These are phyloP conservation scores for Fusarium pininemorale DNA, from an alignment of 2,329 filamentous ascomycete genomes.

Conservation along the genomic window DNA sequence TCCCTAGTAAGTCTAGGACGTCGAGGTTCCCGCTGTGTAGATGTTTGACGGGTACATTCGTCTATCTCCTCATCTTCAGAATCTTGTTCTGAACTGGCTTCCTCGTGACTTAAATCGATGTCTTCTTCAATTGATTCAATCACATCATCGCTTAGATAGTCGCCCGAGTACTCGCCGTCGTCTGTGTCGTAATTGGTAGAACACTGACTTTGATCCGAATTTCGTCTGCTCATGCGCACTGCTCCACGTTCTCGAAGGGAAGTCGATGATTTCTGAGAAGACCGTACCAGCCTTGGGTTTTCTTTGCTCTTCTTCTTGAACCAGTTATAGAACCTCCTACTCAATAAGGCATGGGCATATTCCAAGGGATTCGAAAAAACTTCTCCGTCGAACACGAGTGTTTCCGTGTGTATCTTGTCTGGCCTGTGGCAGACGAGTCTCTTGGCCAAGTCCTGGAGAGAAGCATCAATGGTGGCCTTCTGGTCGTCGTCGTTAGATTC, in stretches of 20 bases:
- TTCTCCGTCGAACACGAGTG: not conserved
- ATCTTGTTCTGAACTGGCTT: not conserved
- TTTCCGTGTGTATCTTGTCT: not conserved
- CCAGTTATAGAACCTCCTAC: not conserved
- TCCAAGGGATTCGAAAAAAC: not conserved
- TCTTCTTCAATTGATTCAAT: not conserved
- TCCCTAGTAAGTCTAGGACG: slow-evolving; percentile 6
- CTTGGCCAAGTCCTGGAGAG: not conserved
- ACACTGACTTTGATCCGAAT: not conserved
- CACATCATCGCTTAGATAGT: not conserved
- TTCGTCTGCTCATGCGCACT: not conserved
- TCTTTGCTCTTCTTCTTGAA: not conserved
- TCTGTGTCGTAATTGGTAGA: not conserved
- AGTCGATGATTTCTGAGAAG: not conserved
- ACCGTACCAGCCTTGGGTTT: not conserved
- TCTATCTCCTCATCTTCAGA: not conserved
- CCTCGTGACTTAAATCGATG: not conserved
- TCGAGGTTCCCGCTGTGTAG: not conserved
- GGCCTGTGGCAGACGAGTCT: not conserved
- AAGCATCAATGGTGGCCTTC: not conserved
- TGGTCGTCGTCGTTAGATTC: not conserved
- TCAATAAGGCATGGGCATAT: not conserved
- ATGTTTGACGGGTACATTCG: not conserved
- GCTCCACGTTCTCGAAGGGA: not conserved
- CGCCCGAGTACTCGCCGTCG: not conserved